phyloP scores from a whole-genome alignment of 768 basidiomycete species.

The Rhodotorula babjevae region DNA sequence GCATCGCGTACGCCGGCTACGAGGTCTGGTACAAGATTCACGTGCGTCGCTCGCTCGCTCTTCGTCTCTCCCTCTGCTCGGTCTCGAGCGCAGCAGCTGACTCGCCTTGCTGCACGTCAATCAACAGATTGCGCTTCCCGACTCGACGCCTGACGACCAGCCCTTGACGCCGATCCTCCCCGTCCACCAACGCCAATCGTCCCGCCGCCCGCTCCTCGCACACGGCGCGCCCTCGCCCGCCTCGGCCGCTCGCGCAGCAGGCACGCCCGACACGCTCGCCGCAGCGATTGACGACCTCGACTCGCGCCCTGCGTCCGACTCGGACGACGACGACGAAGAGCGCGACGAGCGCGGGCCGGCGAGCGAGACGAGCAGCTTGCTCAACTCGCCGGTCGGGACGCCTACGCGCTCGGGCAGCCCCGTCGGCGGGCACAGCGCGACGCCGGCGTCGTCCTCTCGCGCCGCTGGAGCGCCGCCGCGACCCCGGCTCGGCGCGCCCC shows the following conservation, averaged over 20 bases:
- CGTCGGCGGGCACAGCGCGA: neutral
- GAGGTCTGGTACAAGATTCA: conserved; percentile 42
- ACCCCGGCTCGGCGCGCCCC: neutral
- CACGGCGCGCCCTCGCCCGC: neutral
- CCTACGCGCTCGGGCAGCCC: conserved; percentile 41
- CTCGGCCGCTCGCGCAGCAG: neutral
- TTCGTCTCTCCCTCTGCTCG: neutral
- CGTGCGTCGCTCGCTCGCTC: neutral
- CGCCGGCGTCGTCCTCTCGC: neutral
- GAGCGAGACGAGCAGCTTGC: neutral
- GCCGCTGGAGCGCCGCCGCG: conserved; percentile 1
- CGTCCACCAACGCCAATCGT: neutral
- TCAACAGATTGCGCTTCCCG: neutral
- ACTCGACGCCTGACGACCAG: neutral
- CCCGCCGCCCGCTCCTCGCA: neutral
- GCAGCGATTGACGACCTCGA: neutral
- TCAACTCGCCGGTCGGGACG: neutral
- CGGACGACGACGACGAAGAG: neutral
- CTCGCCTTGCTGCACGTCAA: neutral
- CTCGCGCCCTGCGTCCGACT: neutral
- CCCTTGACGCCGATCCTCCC: conserved; percentile 1
- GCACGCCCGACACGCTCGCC: neutral
- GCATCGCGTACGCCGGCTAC: conserved; percentile 35
- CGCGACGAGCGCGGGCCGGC: neutral
- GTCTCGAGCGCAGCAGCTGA: no score